A percentile compares a stretch with the other conserved stretches of the same genome.
phyloP scores from a whole-genome alignment of 495 filamentous ascomycete genomes.

The Penicillium waksmanii region DNA sequence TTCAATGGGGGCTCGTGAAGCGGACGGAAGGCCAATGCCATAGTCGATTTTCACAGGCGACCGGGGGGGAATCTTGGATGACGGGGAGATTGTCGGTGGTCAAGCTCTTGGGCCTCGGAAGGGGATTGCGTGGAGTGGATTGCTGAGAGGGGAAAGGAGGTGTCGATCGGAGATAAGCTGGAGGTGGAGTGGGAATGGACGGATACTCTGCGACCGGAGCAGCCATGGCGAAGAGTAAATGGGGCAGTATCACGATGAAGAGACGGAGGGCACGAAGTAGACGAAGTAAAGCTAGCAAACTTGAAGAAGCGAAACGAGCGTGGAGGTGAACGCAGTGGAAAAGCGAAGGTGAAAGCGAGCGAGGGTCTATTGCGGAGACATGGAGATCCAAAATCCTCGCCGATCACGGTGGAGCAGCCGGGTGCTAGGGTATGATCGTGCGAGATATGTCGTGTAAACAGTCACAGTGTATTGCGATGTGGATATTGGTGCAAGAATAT shows the following conservation, averaged over 20 bases:
- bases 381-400: slow-evolving; percentile 5
- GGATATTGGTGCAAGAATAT: no score
- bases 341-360: neutral
- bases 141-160: slow-evolving; percentile 36
- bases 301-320: slow-evolving; percentile 2
- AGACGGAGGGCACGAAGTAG: neutral
- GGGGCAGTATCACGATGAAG: neutral
- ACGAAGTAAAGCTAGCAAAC: neutral
- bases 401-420: slow-evolving; percentile 1
- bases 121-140: slow-evolving; percentile 28
- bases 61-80: slow-evolving; percentile 41
- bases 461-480: no score
- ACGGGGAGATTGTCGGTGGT: slow-evolving; percentile 23
- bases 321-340: neutral
- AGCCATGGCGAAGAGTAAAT: slow-evolving; percentile 30
- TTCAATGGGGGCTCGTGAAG: slow-evolving; percentile 40
- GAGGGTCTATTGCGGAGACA: slow-evolving; percentile 13
- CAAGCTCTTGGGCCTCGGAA: slow-evolving; percentile 26
- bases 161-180: slow-evolving; percentile 47
- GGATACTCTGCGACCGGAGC: slow-evolving; percentile 35
- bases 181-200: slow-evolving; percentile 43
- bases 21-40: slow-evolving; percentile 33
- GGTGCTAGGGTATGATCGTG: neutral
- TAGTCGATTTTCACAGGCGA: slow-evolving; percentile 48
- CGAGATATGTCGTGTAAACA: neutral